Evolutionary conservation across 1,139 yeast genomes (phyloP), one percentile per base, ranked within the genome.

Genomic region (Lodderomyces pseudojiufengensis): DNA sequence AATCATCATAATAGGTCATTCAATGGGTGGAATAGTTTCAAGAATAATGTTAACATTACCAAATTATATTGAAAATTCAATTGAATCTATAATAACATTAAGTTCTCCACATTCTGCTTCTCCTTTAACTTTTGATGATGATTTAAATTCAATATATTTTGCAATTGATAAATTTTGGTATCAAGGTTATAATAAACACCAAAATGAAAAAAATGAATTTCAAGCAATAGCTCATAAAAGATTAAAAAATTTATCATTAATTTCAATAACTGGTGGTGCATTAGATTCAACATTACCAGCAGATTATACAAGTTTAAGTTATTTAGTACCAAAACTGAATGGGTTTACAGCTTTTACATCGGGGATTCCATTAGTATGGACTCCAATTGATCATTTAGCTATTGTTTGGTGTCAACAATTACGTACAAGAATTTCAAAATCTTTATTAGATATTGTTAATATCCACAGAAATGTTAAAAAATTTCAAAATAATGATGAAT

Each of bases 11-110:
- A 54, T 94, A 4, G 97, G 88, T 1, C 99, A 94, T 61, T 92
- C 98, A 1, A 90, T 90, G 97, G 97, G 97, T 25, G 97, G 97
- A 3, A 77, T 90, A 12, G 97, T 90, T 2, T 83, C 95, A 3
- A 66, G 97, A 40, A 80, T 84, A 1, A 76, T 87, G 78, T 66
- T 85, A 10, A 80, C 92, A 0, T 60, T 92, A 39, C 86, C 90
- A 1, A 88, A 87, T 51, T 90, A 87, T 54, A 51, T 66, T 1
- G 75, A 75, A 2, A 76, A 72, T 12, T 82, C 95, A 1, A 76
- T 94, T 12, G 87, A 87, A 50, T 83, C 97, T 0, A 84, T 92
- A 11, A 48, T 92, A 14, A 90, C 98, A 0, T 63, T 94, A 37
- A 84, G 97, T 0, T 79, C 97, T 1, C 99, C 99, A 0, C 98